phyloP scores from a whole-genome alignment of 2,329 filamentous ascomycete genomes.

The Colletotrichum echinochloae region DNA sequence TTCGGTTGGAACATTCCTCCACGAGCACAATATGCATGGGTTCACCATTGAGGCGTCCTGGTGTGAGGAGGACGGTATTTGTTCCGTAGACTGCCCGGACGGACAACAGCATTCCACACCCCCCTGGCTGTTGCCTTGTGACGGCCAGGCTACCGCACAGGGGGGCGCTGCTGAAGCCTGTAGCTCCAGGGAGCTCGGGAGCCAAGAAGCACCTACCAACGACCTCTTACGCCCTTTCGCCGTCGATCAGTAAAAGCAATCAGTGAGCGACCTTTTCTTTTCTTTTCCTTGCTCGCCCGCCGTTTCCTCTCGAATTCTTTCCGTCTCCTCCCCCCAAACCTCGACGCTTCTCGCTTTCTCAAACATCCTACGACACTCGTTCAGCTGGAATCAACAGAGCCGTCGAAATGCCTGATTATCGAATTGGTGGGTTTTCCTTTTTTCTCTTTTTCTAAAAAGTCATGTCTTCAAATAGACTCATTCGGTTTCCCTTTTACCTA shows the following conservation, averaged over 20 bases:
- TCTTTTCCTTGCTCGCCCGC: conserved; percentile 13
- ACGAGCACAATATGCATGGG: neutral
- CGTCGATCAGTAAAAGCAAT: neutral
- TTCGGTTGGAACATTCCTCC: neutral
- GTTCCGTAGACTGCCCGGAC: conserved; percentile 16
- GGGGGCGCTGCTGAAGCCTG: conserved; percentile 17
- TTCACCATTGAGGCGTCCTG: no score
- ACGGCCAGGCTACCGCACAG: conserved; percentile 24
- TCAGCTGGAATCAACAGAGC: neutral
- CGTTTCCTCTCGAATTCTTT: conserved; percentile 30
- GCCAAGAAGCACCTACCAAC: conserved; percentile 18
- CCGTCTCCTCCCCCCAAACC: conserved; percentile 25
- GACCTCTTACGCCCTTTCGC: neutral
- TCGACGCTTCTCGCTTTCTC: neutral
- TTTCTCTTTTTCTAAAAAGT: neutral
- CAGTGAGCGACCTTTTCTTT: neutral
- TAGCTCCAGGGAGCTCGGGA: conserved; percentile 22
- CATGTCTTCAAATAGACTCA: no score
- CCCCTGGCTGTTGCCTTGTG: conserved; percentile 19
- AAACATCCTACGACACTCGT: conserved; percentile 1
- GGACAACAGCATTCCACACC: conserved; percentile 15
- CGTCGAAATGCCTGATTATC: conserved; percentile 58
- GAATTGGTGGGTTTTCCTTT: conserved; percentile 55
- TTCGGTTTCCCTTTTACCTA: neutral
- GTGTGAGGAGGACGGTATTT: neutral